These are phyloP conservation scores for Yamadazyma dendronema DNA, from an alignment of 1,139 yeast species.

Conservation along the genomic window DNA sequence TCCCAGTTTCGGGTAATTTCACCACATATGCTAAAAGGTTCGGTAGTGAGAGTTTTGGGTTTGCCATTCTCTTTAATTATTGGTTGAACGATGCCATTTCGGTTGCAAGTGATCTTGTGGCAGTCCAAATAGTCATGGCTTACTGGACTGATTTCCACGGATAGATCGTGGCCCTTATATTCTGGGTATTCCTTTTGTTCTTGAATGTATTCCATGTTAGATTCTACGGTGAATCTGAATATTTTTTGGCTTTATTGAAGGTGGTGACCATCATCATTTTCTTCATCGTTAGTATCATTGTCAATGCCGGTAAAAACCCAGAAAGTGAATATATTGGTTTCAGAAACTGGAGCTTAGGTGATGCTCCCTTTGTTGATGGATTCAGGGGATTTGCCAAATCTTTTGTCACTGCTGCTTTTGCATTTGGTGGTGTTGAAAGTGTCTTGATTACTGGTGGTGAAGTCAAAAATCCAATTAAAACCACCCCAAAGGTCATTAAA, in stretches of 20 bases:
- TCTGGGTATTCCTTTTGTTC: constrained; percentile 54
- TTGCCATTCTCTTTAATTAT: constrained; percentile 60
- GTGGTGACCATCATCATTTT: constrained; percentile 40
- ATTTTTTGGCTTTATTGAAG: constrained; percentile 38
- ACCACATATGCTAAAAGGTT: constrained; percentile 58
- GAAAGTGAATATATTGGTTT: constrained; percentile 38
- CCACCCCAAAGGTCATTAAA: constrained; percentile 57
- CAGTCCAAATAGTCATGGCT: constrained; percentile 54
- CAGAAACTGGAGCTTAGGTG: constrained; percentile 36
- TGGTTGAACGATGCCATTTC: constrained; percentile 67
- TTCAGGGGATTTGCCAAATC: constrained; percentile 38
- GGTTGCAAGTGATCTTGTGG: constrained; percentile 61
- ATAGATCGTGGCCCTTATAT: constrained; percentile 55
- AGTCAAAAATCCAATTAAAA: constrained; percentile 54
- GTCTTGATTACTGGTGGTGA: constrained; percentile 69
- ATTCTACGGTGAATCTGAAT: constrained; percentile 45
- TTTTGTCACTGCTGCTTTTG: constrained; percentile 58
- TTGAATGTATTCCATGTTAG: constrained; percentile 55
- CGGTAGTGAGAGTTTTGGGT: constrained; percentile 62
- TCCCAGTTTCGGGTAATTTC: constrained; percentile 65
- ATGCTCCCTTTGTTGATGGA: constrained; percentile 43
- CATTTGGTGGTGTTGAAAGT: constrained; percentile 68
- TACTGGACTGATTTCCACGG: constrained; percentile 65
- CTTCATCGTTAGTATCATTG: constrained; percentile 37
- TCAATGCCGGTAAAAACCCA: constrained; percentile 36